Percentiles rank a stretch among this genome's conserved stretches.
Conservation (phyloP, 1,284 basidiomycete species). For the Xerocomus minutiporus region DNA sequence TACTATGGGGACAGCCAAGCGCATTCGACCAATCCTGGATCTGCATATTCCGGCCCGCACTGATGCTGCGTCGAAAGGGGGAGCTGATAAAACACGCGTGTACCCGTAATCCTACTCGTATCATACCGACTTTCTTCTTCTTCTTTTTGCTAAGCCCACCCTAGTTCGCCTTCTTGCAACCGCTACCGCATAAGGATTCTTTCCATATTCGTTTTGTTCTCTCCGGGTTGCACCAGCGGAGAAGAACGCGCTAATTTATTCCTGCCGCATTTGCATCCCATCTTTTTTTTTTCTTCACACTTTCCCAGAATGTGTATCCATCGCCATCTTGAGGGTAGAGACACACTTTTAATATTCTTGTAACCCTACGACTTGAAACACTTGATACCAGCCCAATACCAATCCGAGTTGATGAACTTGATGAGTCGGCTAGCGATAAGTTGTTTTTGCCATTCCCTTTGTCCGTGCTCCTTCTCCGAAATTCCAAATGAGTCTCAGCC, state of each 20-base stretch:
- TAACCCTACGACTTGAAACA: slow-evolving; percentile 6
- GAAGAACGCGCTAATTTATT: slow-evolving; percentile 25
- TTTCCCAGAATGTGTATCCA: not conserved
- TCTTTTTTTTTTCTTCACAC: slow-evolving; percentile 1
- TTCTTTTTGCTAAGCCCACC: slow-evolving; percentile 19
- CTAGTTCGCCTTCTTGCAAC: slow-evolving; percentile 34
- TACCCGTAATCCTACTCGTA: slow-evolving; percentile 35
- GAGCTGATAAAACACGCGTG: slow-evolving; percentile 17
- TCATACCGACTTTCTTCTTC: slow-evolving; percentile 20
- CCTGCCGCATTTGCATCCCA: slow-evolving; percentile 21
- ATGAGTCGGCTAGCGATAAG: not conserved
- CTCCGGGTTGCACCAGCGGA: slow-evolving; percentile 16
- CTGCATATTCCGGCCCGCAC: slow-evolving; percentile 47
- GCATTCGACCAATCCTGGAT: slow-evolving; percentile 44
- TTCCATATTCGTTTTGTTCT: slow-evolving; percentile 20
- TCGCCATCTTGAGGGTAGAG: not conserved
- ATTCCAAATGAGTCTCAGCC: too few relatives aligned
- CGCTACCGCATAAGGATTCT: slow-evolving; percentile 19
- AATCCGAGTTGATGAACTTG: not conserved
- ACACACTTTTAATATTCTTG: slow-evolving; percentile 4
- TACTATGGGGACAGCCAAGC: slow-evolving; percentile 36
- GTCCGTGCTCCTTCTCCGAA: too few relatives aligned
- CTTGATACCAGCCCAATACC: slow-evolving; percentile 4
- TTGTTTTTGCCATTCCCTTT: too few relatives aligned
- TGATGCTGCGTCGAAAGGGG: slow-evolving; percentile 22